Conservation (phyloP, 2,329 filamentous ascomycete genomes). For the Parastagonospora nodorum region DNA sequence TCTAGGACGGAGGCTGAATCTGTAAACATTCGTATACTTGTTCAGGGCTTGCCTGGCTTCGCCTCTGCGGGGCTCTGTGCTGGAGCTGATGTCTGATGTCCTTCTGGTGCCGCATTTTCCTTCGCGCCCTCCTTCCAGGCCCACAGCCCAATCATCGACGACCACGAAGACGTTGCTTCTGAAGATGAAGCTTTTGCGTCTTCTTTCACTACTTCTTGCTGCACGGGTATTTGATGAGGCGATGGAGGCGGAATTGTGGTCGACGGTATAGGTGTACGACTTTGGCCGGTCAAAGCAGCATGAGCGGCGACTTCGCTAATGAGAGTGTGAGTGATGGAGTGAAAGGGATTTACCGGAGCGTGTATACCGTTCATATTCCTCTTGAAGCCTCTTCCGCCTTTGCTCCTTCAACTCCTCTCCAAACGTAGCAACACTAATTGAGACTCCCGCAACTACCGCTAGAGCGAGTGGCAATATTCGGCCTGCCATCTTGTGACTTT, state of each 20-base stretch:
- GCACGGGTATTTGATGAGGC: constrained; percentile 10
- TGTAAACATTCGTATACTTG: constrained; percentile 29
- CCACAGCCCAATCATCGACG: constrained; percentile 39
- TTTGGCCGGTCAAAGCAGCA: constrained; percentile 21
- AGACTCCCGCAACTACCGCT: constrained; percentile 36
- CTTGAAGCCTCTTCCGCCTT: constrained; percentile 34
- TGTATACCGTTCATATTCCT: constrained; percentile 40
- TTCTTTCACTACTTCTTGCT: constrained; percentile 10
- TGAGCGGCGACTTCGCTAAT: constrained; percentile 32
- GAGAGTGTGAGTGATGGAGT: constrained; percentile 13
- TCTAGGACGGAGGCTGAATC: constrained; percentile 57
- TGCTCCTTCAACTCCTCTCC: constrained; percentile 43
- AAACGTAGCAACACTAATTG: constrained; percentile 42
- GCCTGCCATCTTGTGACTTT: constrained; percentile 31
- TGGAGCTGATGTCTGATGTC: constrained; percentile 61
- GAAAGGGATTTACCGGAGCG: neutral
- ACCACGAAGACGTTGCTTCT: constrained; percentile 24
- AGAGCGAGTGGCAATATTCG: constrained; percentile 40
- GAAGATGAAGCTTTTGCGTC: constrained; percentile 4
- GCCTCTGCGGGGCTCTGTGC: constrained; percentile 64
- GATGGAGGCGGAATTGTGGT: constrained; percentile 12
- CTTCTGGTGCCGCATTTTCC: constrained; percentile 62
- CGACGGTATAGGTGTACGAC: constrained; percentile 17
- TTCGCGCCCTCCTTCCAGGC: constrained; percentile 34
- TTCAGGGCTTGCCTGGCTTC: constrained; percentile 59